phyloP scores from a whole-genome alignment of 805 yeast genomes.

The Kazachstania kunashirensis region DNA sequence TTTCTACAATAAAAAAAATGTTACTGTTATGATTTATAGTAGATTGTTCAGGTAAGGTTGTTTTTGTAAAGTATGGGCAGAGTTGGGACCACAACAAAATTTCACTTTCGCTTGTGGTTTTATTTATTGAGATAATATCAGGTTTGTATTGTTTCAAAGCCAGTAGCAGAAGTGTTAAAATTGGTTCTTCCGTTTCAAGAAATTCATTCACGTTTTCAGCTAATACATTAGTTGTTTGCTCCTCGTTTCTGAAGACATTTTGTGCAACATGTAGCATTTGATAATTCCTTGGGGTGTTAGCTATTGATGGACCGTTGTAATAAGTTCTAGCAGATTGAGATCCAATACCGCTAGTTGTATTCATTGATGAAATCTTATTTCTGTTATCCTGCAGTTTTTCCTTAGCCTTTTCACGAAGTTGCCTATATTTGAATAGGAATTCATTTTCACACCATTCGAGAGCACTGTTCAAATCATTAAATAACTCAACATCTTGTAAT shows the following conservation, averaged over 20 bases:
- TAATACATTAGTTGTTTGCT: constrained; percentile 12
- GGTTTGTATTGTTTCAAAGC: constrained; percentile 25
- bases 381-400: constrained; percentile 4
- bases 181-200: constrained; percentile 13
- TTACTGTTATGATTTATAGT: constrained; percentile 29
- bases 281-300: constrained; percentile 34
- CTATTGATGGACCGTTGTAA: constrained; percentile 17
- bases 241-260: constrained; percentile 26
- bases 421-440: constrained; percentile 42
- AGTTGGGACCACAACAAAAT: constrained; percentile 56
- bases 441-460: constrained; percentile 96
- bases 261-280: constrained; percentile 35
- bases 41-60: constrained; percentile 41
- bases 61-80: constrained; percentile 46
- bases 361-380: not conserved
- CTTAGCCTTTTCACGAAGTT: constrained; percentile 25
- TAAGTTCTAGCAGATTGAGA: too few relatives aligned
- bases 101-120: constrained; percentile 28
- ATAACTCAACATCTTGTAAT: constrained; percentile 51
- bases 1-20: constrained; percentile 47
- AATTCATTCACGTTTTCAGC: constrained; percentile 2
- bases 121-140: constrained; percentile 17
- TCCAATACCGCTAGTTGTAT: not conserved
- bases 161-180: constrained; percentile 21
- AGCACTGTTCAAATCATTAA: constrained; percentile 73